Evolutionary conservation across 2,329 filamentous ascomycete species (phyloP), one percentile per base, ranked within the genome.

Genomic region (Penicillium griseofulvum): DNA sequence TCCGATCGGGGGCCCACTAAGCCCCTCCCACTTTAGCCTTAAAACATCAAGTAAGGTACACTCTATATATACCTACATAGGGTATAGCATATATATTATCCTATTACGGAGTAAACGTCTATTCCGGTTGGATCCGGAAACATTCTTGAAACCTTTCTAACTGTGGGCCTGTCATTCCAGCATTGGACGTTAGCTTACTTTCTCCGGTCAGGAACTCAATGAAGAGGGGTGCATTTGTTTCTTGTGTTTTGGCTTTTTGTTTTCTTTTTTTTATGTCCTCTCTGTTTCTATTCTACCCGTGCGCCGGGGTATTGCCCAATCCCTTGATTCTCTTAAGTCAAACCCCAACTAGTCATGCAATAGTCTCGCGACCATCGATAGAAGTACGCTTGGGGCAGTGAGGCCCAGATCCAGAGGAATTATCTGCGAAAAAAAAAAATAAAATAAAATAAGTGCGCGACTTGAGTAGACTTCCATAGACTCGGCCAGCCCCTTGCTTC

Each of bases 401-500:
- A 48, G 24, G 45, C 11, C 10, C 19, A 52, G 17, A 31, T 9
- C 26, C 12, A 28, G 24, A 45, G 22, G 14, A 24, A 24, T 24
- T 24, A 34, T 34, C 29, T 3, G 19, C 38, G 9, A 7, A 48
- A 53, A 31, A 50, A n/a, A n/a, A n/a, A n/a, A n/a, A n/a, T n/a
- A n/a, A n/a, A n/a, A n/a, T n/a, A n/a, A n/a, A 42, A 31, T 22
- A 26, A 39, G 33, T 28, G 51, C 36, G 31, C n/a, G 19, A 26
- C 47, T 28, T 28, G 31, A 17, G 50, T 51, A 53, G 34, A 54
- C 45, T 49, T 60, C 42, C 45, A 56, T 62, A 58, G 49, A 57
- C 51, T 56, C 41, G 42, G 38, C 50, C 42, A 57, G 39, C 62
- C 60, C 63, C 63, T 65, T 65, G 52, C 63, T 58, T 63, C 50